These are phyloP conservation scores for Globisporangium solare DNA, from an alignment of 352 stramenopile species.

Conservation along the genomic window DNA sequence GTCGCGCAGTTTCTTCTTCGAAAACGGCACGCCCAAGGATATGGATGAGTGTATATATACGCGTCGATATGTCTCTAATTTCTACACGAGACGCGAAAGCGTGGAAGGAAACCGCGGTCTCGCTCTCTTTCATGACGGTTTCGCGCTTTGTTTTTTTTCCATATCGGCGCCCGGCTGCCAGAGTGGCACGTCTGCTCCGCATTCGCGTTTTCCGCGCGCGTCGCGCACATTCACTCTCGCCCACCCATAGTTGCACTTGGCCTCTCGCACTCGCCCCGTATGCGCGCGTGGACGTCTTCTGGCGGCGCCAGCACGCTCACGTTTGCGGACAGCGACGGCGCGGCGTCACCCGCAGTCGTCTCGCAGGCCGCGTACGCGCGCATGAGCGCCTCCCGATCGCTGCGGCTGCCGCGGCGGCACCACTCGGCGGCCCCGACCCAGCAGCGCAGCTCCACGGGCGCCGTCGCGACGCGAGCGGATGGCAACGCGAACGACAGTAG, in stretches of 20 bases:
- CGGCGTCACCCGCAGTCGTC: background rate
- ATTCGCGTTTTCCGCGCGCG: constrained; percentile 6
- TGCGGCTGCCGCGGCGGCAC: constrained; percentile 5
- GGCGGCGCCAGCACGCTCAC: too few species aligned
- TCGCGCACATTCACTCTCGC: background rate
- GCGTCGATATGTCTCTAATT: too few species aligned
- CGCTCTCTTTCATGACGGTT: too few species aligned
- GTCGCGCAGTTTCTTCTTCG: too few species aligned
- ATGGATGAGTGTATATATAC: too few species aligned
- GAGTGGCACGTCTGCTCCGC: background rate
- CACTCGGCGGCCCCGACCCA: background rate
- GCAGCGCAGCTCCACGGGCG: constrained; percentile 11
- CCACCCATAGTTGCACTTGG: background rate
- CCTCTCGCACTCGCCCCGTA: too few species aligned
- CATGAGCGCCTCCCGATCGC: constrained; percentile 4
- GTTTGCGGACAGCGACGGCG: background rate
- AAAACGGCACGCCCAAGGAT: too few species aligned
- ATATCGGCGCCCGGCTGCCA: background rate
- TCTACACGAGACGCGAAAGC: too few species aligned
- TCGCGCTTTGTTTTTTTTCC: background rate
- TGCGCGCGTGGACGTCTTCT: background rate
- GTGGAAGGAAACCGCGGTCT: too few species aligned
- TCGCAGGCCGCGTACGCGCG: too few species aligned
- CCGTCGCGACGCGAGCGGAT: constrained; percentile 9
- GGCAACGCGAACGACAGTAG: background rate